Base-by-base conservation (phyloP, 176 grass and related monocot species). In the Oryza nivara region DNA sequence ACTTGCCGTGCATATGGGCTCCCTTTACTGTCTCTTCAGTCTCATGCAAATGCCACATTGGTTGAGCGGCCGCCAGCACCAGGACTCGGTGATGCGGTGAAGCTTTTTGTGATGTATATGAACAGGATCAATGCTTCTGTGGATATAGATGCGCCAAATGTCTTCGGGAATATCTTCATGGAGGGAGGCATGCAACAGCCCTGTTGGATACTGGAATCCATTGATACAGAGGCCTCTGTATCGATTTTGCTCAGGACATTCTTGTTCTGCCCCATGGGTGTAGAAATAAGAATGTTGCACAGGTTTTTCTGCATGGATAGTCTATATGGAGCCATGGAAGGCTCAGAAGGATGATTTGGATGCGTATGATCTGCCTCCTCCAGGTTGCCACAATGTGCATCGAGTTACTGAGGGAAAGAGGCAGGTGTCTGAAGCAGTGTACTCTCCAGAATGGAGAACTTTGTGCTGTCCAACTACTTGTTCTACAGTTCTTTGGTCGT, bases 301-400 rank as follows among this genome's bases (percentile, higher is more conserved):
- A 96, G 68, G 84, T 94, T 71, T 91, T 94, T 86, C 88, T 80
- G 87, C 93, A 28, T 99, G 93, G 96, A 58, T 91, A 75, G 30
- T 86, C 71, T 96, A 99, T 84, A 88, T 96, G 73, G 90, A 96
- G 52, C 93, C 96, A 73, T 99, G 96, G 93, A 96, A 99, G 67
- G 47, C 86, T 92, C 86, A 68, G 40, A 81, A 85, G 35, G 88
- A 86, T 68, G 83, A 89, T 63, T 84, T 96, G 63, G 68, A 80
- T 84, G 74, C 77, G 68, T 86, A 87, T 82, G 90, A 92, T 43
- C 48, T 75, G 64, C 67, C 79, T 7, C 74, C 48, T n/a, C 60
- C 68, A 67, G 82, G 54, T 44, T 61, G 47, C 7, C 70, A 43
- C 54, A 85, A 75, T 44, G 75, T 70, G 74, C 88, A 76, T 40